Base-by-base conservation (phyloP, 1,284 basidiomycete species). In the Irpex rosettiformis region DNA sequence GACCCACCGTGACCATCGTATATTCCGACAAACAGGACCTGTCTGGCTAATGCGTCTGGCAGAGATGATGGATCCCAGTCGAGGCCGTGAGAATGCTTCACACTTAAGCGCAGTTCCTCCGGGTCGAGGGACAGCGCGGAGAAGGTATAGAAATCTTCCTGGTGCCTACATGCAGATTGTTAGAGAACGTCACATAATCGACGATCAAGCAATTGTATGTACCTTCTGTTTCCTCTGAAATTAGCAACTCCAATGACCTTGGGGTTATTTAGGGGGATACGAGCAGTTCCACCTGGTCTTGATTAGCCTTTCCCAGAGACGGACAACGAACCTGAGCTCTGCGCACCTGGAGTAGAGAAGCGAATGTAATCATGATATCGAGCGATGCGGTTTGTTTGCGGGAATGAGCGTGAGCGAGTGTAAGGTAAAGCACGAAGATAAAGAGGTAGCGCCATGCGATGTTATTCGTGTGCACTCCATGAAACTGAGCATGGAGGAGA, bases 121-220 rank as follows among this genome's bases (percentile, higher is more conserved):
- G 88, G 85, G 59, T 89, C 80, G 21, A 96, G 70, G 18, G 87
- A 84, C 27, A 96, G 77, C 0, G 91, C 84, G 11, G 86, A 82
- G 65, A 90, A 89, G 6, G 86, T 77, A 65, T 90, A 84, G 61
- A 90, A 89, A 70, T 96, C 94, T 73, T 96, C 94, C 71, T 95
- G 93, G 63, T 94, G 73, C 24, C 79, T 83, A 62, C 22, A n/a
- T 5, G 24, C 42, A 56, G 40, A 11, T 13, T 4, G 22, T 51
- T 54, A 48, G 30, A n/a, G 22, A 53, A 21, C 24, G 29, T n/a
- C n/a, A n/a, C n/a, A n/a, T n/a, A 40, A 18, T 2, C 13, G 52
- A 25, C 37, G 29, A 10, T 47, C 13, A 8, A 7, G 18, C 22
- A 47, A 25, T n/a, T 53, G 43, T 54, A 65, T 77, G 43, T 70